Conservation (phyloP, 129 eudicot species). For the Flaveria robusta region DNA sequence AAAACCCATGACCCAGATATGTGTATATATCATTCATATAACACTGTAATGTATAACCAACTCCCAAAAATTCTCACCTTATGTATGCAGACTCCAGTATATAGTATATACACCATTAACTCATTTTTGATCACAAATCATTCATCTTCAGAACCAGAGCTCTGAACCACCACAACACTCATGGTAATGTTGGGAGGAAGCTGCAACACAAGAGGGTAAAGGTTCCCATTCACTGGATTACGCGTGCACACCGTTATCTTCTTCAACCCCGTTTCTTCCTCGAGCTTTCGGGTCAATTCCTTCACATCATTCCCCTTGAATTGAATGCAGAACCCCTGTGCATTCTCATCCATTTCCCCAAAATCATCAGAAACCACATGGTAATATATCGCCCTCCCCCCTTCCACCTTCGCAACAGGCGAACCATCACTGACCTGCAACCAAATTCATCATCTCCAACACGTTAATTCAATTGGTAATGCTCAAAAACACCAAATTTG, state of each 20-base stretch:
- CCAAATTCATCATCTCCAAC: no score
- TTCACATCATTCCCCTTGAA: slow-evolving; percentile 62
- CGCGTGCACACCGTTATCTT: slow-evolving; percentile 53
- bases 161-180: slow-evolving; percentile 69
- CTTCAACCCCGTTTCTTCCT: slow-evolving; percentile 60
- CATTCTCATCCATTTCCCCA: slow-evolving; percentile 60
- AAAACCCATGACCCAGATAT: background rate
- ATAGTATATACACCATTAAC: no score
- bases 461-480: background rate
- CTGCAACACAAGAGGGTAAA: no score
- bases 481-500: background rate
- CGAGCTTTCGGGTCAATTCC: slow-evolving; percentile 59
- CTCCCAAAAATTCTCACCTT: no score
- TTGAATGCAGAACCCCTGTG: slow-evolving; percentile 49
- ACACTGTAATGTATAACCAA: no score
- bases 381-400: slow-evolving; percentile 67
- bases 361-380: slow-evolving; percentile 56
- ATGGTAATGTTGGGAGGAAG: slow-evolving; percentile 84
- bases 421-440: slow-evolving; percentile 38
- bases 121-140: no score
- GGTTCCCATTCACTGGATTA: slow-evolving; percentile 67
- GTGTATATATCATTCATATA: no score
- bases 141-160: slow-evolving; percentile 26
- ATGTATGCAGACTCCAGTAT: no score
- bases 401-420: slow-evolving; percentile 37